Evolutionary conservation across 1,284 basidiomycete genomes (phyloP).

Genomic region (Macrocystidia cucumis): DNA sequence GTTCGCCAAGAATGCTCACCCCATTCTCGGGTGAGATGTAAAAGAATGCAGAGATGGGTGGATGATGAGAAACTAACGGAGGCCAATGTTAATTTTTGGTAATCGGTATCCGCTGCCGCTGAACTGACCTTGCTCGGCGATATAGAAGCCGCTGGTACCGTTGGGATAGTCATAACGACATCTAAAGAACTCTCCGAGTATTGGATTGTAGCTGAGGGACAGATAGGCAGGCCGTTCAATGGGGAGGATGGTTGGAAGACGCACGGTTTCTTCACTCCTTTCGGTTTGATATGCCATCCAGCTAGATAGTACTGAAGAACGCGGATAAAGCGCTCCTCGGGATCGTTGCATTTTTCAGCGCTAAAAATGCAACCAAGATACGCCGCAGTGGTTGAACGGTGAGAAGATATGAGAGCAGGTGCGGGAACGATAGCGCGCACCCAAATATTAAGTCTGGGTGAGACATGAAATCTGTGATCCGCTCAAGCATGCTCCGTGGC

Average conservation of each 20-base stretch:
- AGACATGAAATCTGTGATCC: slow-evolving; percentile 98
- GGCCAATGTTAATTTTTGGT: slow-evolving; percentile 4
- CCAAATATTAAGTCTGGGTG: slow-evolving; percentile 98
- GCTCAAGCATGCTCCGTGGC: slow-evolving; percentile 89
- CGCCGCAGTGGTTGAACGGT: not conserved
- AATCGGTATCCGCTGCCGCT: slow-evolving; percentile 4
- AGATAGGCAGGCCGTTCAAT: slow-evolving; percentile 3
- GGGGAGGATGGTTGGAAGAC: slow-evolving; percentile 19
- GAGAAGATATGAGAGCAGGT: slow-evolving; percentile 3
- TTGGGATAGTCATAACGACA: slow-evolving; percentile 93
- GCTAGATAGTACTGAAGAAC: slow-evolving; percentile 94
- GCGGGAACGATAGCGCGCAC: no score
- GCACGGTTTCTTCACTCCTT: slow-evolving; percentile 98
- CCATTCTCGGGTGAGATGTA: slow-evolving; percentile 93
- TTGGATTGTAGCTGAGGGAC: slow-evolving; percentile 82
- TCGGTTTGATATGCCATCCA: slow-evolving; percentile 99
- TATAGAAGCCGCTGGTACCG: slow-evolving; percentile 90
- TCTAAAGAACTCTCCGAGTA: slow-evolving; percentile 96
- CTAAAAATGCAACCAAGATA: slow-evolving; percentile 27
- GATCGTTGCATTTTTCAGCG: slow-evolving; percentile 67
- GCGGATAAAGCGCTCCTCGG: slow-evolving; percentile 88
- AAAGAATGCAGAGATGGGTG: slow-evolving; percentile 95
- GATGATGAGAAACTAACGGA: slow-evolving; percentile 79
- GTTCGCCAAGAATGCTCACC: slow-evolving; percentile 82
- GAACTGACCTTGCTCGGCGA: slow-evolving; percentile 84